Percentiles rank a stretch among this genome's conserved stretches.
Conservation (phyloP, 2,329 filamentous ascomycete genomes). For the Neurospora sp. region DNA sequence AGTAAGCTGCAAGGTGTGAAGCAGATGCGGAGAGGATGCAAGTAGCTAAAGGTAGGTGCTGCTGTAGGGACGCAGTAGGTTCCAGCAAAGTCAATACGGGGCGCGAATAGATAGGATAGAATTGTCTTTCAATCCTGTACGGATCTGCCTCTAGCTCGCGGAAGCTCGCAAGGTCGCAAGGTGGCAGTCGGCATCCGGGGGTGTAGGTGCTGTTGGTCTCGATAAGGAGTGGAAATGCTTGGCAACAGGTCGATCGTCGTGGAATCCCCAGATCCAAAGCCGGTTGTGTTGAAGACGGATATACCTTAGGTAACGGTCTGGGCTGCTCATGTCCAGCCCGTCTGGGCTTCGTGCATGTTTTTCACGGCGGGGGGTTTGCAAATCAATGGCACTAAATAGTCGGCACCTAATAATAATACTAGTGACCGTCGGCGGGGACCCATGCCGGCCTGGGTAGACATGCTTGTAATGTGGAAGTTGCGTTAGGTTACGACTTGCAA, state of each 20-base stretch:
- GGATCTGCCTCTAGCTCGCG: background rate
- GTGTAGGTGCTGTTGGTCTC: background rate
- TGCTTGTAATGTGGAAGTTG: background rate
- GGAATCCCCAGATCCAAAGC: conserved; percentile 6
- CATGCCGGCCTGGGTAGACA: background rate
- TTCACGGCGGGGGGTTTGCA: background rate
- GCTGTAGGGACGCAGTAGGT: background rate
- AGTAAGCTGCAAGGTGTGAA: background rate
- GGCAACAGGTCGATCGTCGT: conserved; percentile 7
- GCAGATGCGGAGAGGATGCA: background rate
- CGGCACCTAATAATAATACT: background rate
- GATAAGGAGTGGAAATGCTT: conserved; percentile 6
- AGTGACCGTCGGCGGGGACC: background rate
- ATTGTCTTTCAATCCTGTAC: background rate
- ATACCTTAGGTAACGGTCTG: background rate
- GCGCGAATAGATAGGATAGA: background rate
- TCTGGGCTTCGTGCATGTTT: background rate
- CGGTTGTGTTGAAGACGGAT: background rate
- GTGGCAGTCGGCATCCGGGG: background rate
- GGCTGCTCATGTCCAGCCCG: background rate
- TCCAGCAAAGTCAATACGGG: background rate
- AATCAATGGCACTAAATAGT: background rate
- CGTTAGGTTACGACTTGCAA: background rate
- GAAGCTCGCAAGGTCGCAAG: background rate
- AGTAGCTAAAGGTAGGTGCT: background rate